A percentile compares a stretch with the other conserved stretches of the same genome.
Conservation (phyloP, 306 rosid species). For the Senna tora region DNA sequence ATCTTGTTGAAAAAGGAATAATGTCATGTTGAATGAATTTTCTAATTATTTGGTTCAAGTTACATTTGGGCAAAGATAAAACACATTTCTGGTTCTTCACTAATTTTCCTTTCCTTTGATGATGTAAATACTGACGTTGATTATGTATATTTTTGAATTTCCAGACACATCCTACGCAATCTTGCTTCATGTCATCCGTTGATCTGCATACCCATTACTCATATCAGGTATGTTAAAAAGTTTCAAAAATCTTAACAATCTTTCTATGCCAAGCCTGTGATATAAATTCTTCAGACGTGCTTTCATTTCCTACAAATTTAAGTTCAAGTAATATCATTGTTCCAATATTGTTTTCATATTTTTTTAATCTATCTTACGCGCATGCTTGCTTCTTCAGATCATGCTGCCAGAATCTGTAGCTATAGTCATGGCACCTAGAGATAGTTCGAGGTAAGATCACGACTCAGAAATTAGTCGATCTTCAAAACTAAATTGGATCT, state of each 20-base stretch:
- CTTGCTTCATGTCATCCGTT: slow-evolving; percentile 98
- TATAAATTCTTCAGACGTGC: background rate
- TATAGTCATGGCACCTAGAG: slow-evolving; percentile 95
- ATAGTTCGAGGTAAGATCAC: slow-evolving; percentile 67
- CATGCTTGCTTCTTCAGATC: slow-evolving; percentile 55
- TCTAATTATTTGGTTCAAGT: slow-evolving; percentile 5
- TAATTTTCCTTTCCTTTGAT: slow-evolving; percentile 22
- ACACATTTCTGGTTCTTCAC: background rate
- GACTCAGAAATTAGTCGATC: slow-evolving; percentile 24
- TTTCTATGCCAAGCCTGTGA: slow-evolving; percentile 17
- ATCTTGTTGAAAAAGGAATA: slow-evolving; percentile 1
- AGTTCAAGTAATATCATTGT: background rate
- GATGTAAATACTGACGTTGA: slow-evolving; percentile 22
- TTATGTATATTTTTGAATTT: slow-evolving; percentile 38
- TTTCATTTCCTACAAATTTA: background rate
- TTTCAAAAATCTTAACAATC: background rate
- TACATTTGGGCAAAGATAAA: background rate
- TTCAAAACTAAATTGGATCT: too few relatives aligned
- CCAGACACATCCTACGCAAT: slow-evolving; percentile 99
- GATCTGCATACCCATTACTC: slow-evolving; percentile 98
- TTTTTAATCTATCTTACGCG: slow-evolving; percentile 25
- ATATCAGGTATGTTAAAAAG: slow-evolving; percentile 73
- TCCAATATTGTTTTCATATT: slow-evolving; percentile 9
- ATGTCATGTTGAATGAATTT: slow-evolving; percentile 14
- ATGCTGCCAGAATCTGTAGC: slow-evolving; percentile 99